Evolutionary conservation across 1,284 basidiomycete species (phyloP).

Genomic region (Ceratobasidium sp.): DNA sequence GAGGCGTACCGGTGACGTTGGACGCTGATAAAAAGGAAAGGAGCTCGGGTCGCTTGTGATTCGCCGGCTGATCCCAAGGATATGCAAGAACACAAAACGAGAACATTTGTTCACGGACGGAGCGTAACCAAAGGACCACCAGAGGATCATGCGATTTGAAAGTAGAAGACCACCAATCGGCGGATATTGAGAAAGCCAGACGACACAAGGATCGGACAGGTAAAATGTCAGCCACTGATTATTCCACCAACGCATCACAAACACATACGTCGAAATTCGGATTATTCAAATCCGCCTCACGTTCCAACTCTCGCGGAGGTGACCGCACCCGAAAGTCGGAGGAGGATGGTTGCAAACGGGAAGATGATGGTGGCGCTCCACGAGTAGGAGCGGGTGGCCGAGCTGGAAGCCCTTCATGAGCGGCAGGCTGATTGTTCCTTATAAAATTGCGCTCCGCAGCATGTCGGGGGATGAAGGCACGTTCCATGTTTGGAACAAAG

Average conservation of each 20-base stretch:
- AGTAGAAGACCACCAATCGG: neutral
- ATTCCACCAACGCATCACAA: neutral
- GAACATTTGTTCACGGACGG: neutral
- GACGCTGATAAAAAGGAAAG: constrained; percentile 21
- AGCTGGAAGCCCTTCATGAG: constrained; percentile 36
- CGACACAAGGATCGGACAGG: constrained; percentile 8
- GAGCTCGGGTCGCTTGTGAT: neutral
- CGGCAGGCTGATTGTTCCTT: neutral
- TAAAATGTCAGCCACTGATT: constrained; percentile 7
- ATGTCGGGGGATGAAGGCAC: constrained; percentile 33
- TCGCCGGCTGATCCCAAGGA: neutral
- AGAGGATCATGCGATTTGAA: neutral
- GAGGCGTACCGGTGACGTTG: constrained; percentile 12
- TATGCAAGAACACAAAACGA: neutral
- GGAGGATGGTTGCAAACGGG: neutral
- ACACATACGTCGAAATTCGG: constrained; percentile 29
- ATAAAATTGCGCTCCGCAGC: constrained; percentile 21
- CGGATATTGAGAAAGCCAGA: neutral
- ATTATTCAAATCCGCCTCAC: constrained; percentile 12
- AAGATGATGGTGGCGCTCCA: constrained; percentile 2
- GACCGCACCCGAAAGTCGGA: neutral
- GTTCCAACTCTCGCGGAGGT: constrained; percentile 7
- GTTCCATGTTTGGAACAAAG: constrained; percentile 10
- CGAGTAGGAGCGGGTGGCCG: constrained; percentile 6
- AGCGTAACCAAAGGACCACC: neutral